Conservation (phyloP, 1,139 yeast genomes). For the Yamadazyma friedrichii region DNA sequence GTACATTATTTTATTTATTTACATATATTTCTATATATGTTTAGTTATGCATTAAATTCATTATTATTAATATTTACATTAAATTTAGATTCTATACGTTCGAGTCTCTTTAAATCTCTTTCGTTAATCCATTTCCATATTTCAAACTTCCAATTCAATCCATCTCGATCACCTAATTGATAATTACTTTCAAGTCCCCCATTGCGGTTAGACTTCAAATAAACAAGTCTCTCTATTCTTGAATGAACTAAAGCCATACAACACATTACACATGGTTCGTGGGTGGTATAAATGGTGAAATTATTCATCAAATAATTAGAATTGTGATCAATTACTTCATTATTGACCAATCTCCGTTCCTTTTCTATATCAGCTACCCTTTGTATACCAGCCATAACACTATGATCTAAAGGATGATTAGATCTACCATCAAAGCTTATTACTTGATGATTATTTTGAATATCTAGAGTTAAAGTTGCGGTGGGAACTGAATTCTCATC, state of each 20-base stretch:
- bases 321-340: constrained; percentile 12
- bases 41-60: constrained; percentile 7
- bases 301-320: constrained; percentile 68
- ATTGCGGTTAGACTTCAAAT: constrained; percentile 40
- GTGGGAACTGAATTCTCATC: constrained; percentile 11
- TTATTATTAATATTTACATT: neutral
- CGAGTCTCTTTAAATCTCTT: constrained; percentile 20
- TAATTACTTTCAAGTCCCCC: constrained; percentile 65
- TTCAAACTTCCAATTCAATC: constrained; percentile 78
- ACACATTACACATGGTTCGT: constrained; percentile 98
- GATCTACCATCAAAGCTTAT: constrained; percentile 22
- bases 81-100: constrained; percentile 7
- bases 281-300: constrained; percentile 80
- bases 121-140: constrained; percentile 63
- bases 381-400: constrained; percentile 70
- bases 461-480: constrained; percentile 11
- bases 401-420: constrained; percentile 59
- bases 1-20: constrained; percentile 2
- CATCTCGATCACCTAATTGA: constrained; percentile 68
- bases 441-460: constrained; percentile 17
- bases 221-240: constrained; percentile 68
- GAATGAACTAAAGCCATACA: constrained; percentile 95
- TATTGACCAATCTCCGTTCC: constrained; percentile 23
- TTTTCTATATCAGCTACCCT: constrained; percentile 54
- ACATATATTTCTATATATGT: constrained; percentile 1